phyloP scores from a whole-genome alignment of 176 grass and related monocot genomes.

The Zea luxurians region DNA sequence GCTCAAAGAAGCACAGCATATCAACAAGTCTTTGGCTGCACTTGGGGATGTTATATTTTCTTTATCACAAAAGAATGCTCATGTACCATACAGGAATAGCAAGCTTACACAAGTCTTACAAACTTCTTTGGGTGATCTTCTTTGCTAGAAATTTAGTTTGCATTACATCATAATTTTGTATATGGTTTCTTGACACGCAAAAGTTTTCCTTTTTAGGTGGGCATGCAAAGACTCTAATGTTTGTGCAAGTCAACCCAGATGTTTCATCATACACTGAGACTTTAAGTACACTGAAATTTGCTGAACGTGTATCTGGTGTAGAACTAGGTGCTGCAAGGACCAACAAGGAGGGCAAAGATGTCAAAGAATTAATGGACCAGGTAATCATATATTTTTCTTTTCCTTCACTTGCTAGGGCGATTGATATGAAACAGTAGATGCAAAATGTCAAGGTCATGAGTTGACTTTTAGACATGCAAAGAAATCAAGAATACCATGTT shows the following conservation, averaged over 20 bases:
- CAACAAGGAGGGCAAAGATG: constrained; percentile 80
- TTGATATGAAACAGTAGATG: constrained; percentile 13
- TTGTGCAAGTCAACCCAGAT: constrained; percentile 88
- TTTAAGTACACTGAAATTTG: constrained; percentile 83
- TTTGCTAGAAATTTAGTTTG: constrained; percentile 30
- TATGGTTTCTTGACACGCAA: constrained; percentile 15
- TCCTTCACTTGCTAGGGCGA: neutral
- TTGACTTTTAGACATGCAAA: constrained; percentile 2
- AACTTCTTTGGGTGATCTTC: constrained; percentile 65
- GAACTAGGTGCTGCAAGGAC: constrained; percentile 73
- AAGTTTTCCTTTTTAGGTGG: constrained; percentile 56
- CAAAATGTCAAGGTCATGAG: neutral
- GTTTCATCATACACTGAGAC: constrained; percentile 69
- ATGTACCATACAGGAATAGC: constrained; percentile 87
- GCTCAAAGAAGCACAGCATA: constrained; percentile 89
- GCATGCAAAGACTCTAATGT: constrained; percentile 91
- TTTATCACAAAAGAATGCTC: constrained; percentile 67
- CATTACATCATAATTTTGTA: constrained; percentile 16
- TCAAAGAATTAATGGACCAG: constrained; percentile 79
- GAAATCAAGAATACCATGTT: constrained; percentile 19
- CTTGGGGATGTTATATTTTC: constrained; percentile 89
- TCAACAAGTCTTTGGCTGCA: constrained; percentile 84
- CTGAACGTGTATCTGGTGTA: constrained; percentile 77
- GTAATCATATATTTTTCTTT: constrained; percentile 23
- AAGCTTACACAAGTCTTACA: constrained; percentile 94